Conservation (phyloP, 106 monocot species). For the Platanthera guangdongensis region DNA sequence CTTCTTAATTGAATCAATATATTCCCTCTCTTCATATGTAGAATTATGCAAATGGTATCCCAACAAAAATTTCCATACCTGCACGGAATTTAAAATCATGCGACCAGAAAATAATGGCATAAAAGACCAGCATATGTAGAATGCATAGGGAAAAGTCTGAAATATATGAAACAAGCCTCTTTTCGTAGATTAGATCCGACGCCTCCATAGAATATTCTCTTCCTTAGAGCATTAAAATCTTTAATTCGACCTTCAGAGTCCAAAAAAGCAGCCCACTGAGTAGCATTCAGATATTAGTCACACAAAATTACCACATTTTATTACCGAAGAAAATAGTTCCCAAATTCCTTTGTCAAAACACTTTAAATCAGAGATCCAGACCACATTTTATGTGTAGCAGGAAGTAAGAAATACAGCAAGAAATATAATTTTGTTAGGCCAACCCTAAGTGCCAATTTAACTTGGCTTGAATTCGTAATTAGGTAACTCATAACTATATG, state of each 20-base stretch:
- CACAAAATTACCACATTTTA: neutral
- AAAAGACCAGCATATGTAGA: neutral
- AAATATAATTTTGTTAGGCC: neutral
- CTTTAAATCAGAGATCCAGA: neutral
- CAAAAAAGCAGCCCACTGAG: constrained; percentile 62
- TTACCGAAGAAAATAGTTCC: neutral
- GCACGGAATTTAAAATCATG: constrained; percentile 5
- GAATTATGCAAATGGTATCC: constrained; percentile 63
- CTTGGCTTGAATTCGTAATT: too few species aligned
- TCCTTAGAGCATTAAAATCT: constrained; percentile 70
- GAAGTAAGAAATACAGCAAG: neutral
- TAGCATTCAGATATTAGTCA: neutral
- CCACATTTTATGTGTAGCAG: neutral
- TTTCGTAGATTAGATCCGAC: constrained; percentile 63
- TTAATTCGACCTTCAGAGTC: constrained; percentile 74
- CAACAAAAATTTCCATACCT: constrained; percentile 68
- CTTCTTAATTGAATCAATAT: constrained; percentile 44
- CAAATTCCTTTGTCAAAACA: neutral
- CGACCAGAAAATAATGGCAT: neutral
- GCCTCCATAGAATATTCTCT: constrained; percentile 92
- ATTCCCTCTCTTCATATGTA: constrained; percentile 67
- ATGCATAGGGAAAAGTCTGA: neutral
- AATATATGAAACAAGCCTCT: constrained; percentile 42
- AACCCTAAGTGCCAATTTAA: too few species aligned
- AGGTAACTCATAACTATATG: too few species aligned